A percentile compares a stretch with the other conserved stretches of the same genome.
phyloP scores from a whole-genome alignment of 306 rosid genomes.

The Gastrolobium bilobum region DNA sequence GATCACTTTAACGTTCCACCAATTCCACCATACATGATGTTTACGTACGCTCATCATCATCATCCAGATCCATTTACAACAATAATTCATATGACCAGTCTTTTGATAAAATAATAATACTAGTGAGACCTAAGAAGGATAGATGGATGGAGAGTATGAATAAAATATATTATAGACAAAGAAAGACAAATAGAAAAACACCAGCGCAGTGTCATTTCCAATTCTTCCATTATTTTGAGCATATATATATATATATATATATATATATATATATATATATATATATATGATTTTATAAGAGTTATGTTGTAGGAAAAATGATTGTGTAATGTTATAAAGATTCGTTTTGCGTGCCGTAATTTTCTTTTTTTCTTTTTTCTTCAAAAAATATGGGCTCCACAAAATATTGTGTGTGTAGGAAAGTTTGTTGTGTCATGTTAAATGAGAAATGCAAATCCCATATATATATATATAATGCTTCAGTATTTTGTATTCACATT shows the following conservation, averaged over 20 bases:
- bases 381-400: too few relatives aligned
- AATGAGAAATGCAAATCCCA: too few relatives aligned
- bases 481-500: constrained; percentile 2
- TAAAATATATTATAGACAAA: neutral
- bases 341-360: too few relatives aligned
- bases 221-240: neutral
- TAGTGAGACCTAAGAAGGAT: constrained; percentile 47
- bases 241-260: too few relatives aligned
- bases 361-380: too few relatives aligned
- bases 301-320: too few relatives aligned
- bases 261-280: too few relatives aligned
- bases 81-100: neutral
- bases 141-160: neutral
- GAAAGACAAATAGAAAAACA: constrained; percentile 16
- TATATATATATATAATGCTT: neutral
- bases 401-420: too few relatives aligned
- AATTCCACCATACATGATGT: constrained; percentile 4
- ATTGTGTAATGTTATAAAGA: too few relatives aligned
- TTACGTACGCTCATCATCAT: constrained; percentile 1
- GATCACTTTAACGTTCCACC: constrained; percentile 47
- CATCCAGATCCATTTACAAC: constrained; percentile 2
- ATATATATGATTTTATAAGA: too few relatives aligned
- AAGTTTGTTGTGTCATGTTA: too few relatives aligned
- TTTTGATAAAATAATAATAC: constrained; percentile 26
- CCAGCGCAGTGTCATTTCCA: constrained; percentile 2